phyloP scores from a whole-genome alignment of 2,329 filamentous ascomycete species.

The Penicillium palitans region DNA sequence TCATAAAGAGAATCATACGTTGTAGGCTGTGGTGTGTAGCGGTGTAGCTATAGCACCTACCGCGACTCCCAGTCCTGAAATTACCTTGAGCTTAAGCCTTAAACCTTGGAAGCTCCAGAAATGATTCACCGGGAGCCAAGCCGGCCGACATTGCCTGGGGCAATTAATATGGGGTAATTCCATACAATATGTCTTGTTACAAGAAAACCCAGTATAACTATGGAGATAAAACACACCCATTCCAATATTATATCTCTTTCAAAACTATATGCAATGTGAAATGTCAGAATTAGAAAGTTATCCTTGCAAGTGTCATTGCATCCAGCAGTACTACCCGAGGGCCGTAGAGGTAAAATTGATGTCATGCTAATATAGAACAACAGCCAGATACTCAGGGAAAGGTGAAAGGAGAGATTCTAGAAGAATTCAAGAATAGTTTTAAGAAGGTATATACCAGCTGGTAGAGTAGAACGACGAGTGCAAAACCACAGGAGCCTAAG shows the following conservation, averaged over 20 bases:
- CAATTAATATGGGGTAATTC: neutral
- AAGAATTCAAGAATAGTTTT: too few species aligned
- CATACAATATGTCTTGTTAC: neutral
- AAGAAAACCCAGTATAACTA: neutral
- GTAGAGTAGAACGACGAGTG: neutral
- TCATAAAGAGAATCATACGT: neutral
- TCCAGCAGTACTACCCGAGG: neutral
- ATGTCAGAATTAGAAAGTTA: too few species aligned
- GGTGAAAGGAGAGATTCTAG: too few species aligned
- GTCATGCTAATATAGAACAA: too few species aligned
- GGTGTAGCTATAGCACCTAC: neutral
- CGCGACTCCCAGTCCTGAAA: neutral
- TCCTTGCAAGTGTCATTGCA: too few species aligned
- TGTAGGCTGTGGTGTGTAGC: neutral
- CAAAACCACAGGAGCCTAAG: neutral
- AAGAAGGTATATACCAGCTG: neutral
- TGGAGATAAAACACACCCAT: neutral
- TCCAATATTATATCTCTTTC: neutral
- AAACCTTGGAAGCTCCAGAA: neutral
- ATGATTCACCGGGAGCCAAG: slow-evolving; percentile 6
- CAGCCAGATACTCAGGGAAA: too few species aligned
- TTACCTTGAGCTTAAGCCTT: neutral
- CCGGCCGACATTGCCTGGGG: neutral
- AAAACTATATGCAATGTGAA: neutral
- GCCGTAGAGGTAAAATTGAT: too few species aligned